Evolutionary conservation across 2,329 filamentous ascomycete genomes (phyloP), one percentile per base, ranked within the genome.

Genomic region (Venturia pyrina): DNA sequence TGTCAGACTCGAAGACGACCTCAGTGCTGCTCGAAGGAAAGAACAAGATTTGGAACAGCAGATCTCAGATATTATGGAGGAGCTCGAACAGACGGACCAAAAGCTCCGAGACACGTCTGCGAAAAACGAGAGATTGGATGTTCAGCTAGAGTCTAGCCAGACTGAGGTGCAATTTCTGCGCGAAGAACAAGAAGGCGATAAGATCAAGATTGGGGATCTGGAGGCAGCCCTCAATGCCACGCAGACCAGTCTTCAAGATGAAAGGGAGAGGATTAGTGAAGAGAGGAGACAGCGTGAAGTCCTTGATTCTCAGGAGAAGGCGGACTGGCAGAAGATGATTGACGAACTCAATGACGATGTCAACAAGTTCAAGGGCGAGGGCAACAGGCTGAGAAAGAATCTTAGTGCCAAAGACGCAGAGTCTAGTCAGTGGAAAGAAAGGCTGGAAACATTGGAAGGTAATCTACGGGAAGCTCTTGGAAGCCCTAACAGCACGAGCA

Each of bases 171-270:
- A 90, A 0, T 99, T 99, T 82, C 77, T 99, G 63, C 88, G 95
- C 1, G 95, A 99, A 74, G 95, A 99, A 79, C 95, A 99, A 76
- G 95, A 99, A 77, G 86, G 85, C 21, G 95, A 99, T 80, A 99
- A 99, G 82, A 96, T 99, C 74, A 93, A 92, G 77, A 98, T 99
- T 72, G 91, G 93, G 46, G 92, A 98, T 72, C 82, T 98, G 8
- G 93, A 98, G 73, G 90, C 91, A 10, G 87, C 88, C 17, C 79
- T 97, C 46, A 89, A 90, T 71, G 89, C 86, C 66, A 84, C 87
- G n/a, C 89, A 96, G 74, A 86, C 91, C 72, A 85, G 81, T 62
- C 79, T 96, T n/a, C 85, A 89, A 66, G 92, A 95, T 63, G 92
- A 96, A 75, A 89, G 89, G 75, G 93, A 97, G 68, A 87, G 78